Percentiles rank a stretch among this genome's conserved stretches.
phyloP scores from a whole-genome alignment of 2,329 filamentous ascomycete species.

The Fusarium sp. region DNA sequence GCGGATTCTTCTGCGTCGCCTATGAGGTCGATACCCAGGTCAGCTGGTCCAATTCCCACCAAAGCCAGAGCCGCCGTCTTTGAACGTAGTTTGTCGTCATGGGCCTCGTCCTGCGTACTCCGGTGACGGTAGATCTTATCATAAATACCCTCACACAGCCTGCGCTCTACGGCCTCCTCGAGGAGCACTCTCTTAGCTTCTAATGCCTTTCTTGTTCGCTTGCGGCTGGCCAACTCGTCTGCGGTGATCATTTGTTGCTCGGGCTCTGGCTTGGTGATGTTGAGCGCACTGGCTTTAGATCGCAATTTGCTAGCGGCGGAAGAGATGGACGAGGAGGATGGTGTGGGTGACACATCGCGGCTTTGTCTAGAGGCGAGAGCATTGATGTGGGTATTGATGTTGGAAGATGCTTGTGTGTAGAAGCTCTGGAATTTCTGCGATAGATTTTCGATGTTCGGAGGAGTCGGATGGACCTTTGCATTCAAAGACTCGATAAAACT shows the following conservation, averaged over 20 bases:
- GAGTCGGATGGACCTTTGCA: conserved; percentile 84
- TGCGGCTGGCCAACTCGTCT: conserved; percentile 81
- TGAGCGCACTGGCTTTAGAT: conserved; percentile 63
- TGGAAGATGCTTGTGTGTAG: conserved; percentile 80
- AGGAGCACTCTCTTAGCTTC: conserved; percentile 80
- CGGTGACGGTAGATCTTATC: conserved; percentile 89
- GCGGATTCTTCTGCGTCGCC: conserved; percentile 63
- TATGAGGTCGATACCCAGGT: conserved; percentile 81
- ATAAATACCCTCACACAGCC: conserved; percentile 86
- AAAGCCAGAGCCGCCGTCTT: conserved; percentile 89
- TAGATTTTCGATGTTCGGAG: conserved; percentile 83
- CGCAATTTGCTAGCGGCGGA: conserved; percentile 66
- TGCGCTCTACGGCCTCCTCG: conserved; percentile 91
- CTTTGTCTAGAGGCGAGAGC: conserved; percentile 78
- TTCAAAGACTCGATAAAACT: conserved; percentile 92
- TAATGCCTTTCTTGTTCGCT: conserved; percentile 78
- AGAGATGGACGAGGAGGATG: conserved; percentile 63
- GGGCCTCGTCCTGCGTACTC: conserved; percentile 90
- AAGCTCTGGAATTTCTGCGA: conserved; percentile 95
- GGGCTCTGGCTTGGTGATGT: conserved; percentile 57
- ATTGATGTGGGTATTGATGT: conserved; percentile 88
- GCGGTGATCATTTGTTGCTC: conserved; percentile 90
- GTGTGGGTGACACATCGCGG: conserved; percentile 68
- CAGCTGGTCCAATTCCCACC: conserved; percentile 89
- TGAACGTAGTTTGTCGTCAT: conserved; percentile 93